These are phyloP conservation scores for Graphiopsis chlorocephala DNA, from an alignment of 2,329 filamentous ascomycete species.

Conservation along the genomic window DNA sequence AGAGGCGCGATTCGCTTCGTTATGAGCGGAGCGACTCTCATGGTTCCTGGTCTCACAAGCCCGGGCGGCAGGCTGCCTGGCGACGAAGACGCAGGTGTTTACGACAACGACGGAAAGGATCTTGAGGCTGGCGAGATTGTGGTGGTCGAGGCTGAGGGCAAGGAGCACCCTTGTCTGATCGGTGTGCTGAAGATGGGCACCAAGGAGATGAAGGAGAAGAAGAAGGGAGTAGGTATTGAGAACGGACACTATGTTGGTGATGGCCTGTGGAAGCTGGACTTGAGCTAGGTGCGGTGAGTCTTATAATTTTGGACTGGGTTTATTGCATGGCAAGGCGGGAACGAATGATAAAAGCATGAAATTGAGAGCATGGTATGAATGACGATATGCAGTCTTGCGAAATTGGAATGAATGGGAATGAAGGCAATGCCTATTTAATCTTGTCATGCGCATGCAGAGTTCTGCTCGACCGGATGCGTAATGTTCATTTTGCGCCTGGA, in stretches of 20 bases:
- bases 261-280: conserved; percentile 77
- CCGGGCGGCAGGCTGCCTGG: conserved; percentile 75
- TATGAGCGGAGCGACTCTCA: conserved; percentile 85
- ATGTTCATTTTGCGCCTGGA: neutral
- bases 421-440: neutral
- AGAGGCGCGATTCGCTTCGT: conserved; percentile 96
- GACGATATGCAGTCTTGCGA: neutral
- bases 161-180: conserved; percentile 85
- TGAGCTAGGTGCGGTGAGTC: conserved; percentile 42
- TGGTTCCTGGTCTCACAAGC: conserved; percentile 90
- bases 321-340: neutral
- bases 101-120: conserved; percentile 60
- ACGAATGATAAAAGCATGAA: neutral
- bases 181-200: conserved; percentile 81
- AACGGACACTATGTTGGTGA: conserved; percentile 92
- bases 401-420: neutral
- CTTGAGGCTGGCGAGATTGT: conserved; percentile 79
- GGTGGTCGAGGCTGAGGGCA: conserved; percentile 87
- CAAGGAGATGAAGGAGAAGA: conserved; percentile 87
- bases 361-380: neutral
- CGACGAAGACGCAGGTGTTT: conserved; percentile 40
- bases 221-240: conserved; percentile 92
- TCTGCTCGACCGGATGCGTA: neutral
- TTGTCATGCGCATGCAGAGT: neutral
- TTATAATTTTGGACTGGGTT: neutral